These are phyloP conservation scores for Cyclocybe aegerita DNA, from an alignment of 768 basidiomycete species.

Conservation along the genomic window DNA sequence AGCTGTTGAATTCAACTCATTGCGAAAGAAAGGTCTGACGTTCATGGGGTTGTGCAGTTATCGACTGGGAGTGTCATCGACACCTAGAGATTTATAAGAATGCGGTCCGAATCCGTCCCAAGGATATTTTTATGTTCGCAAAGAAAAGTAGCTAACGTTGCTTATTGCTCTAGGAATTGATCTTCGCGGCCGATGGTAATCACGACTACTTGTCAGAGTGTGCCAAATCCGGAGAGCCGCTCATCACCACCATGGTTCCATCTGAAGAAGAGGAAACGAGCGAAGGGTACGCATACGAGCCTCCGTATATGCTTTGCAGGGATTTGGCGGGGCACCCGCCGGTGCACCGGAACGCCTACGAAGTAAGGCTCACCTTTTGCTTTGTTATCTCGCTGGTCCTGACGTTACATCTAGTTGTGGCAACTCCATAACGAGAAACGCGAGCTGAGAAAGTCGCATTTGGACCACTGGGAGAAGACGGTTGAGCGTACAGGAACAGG, in stretches of 20 bases:
- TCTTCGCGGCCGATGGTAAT: conserved; percentile 50
- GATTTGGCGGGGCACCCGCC: conserved; percentile 42
- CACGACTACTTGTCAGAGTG: conserved; percentile 47
- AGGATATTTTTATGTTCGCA: neutral
- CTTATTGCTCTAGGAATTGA: conserved; percentile 34
- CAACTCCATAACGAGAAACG: conserved; percentile 53
- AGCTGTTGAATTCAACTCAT: conserved; percentile 3
- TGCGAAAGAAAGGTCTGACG: neutral
- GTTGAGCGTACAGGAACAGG: conserved; percentile 54
- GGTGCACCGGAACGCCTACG: conserved; percentile 38
- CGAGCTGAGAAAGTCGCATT: conserved; percentile 54
- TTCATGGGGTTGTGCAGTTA: conserved; percentile 46
- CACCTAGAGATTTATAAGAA: conserved; percentile 51
- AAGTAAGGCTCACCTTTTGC: conserved; percentile 25
- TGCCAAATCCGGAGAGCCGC: conserved; percentile 53
- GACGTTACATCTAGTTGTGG: conserved; percentile 52
- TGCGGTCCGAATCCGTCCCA: conserved; percentile 24
- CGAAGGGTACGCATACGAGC: conserved; percentile 18
- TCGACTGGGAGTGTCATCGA: conserved; percentile 61
- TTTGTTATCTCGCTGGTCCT: conserved; percentile 8
- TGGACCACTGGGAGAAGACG: conserved; percentile 64
- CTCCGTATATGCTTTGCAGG: conserved; percentile 39
- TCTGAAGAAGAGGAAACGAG: conserved; percentile 19
- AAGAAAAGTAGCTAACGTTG: neutral
- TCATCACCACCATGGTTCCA: conserved; percentile 54